Evolutionary conservation across 805 yeast genomes (phyloP).

Genomic region (Metschnikowia sp.): DNA sequence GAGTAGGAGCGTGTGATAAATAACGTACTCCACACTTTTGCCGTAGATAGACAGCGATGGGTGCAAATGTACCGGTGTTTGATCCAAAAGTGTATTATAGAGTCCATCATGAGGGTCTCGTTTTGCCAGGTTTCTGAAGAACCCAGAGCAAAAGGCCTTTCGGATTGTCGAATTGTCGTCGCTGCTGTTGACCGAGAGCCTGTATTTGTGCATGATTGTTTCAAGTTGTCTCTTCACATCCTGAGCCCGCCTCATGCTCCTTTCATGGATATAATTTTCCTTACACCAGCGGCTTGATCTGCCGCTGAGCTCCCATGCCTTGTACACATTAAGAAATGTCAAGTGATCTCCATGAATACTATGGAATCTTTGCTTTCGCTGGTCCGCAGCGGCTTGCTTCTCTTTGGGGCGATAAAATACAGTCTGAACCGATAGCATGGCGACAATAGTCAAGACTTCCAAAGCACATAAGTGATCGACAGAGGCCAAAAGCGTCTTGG

Average conservation of each 20-base stretch:
- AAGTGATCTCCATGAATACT: slow-evolving; percentile 81
- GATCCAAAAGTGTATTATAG: slow-evolving; percentile 57
- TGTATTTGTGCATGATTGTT: slow-evolving; percentile 50
- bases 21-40: slow-evolving; percentile 67
- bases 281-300: slow-evolving; percentile 71
- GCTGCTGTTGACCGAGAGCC: slow-evolving; percentile 46
- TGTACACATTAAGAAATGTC: slow-evolving; percentile 75
- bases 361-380: slow-evolving; percentile 67
- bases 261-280: slow-evolving; percentile 76
- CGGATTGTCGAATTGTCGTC: slow-evolving; percentile 55
- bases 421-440: slow-evolving; percentile 88
- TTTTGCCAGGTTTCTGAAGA: slow-evolving; percentile 63
- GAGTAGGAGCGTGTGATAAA: slow-evolving; percentile 76
- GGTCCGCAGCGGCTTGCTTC: slow-evolving; percentile 71
- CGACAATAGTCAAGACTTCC: slow-evolving; percentile 76
- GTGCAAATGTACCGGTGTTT: slow-evolving; percentile 74
- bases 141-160: slow-evolving; percentile 64
- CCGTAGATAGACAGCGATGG: slow-evolving; percentile 77
- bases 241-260: slow-evolving; percentile 70
- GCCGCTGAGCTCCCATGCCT: slow-evolving; percentile 61
- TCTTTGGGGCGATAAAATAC: slow-evolving; percentile 80
- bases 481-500: slow-evolving; percentile 75
- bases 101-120: slow-evolving; percentile 56
- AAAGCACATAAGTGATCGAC: slow-evolving; percentile 69
- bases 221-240: slow-evolving; percentile 76